phyloP scores from a whole-genome alignment of 257 asterid species.

The Petunia secreta region DNA sequence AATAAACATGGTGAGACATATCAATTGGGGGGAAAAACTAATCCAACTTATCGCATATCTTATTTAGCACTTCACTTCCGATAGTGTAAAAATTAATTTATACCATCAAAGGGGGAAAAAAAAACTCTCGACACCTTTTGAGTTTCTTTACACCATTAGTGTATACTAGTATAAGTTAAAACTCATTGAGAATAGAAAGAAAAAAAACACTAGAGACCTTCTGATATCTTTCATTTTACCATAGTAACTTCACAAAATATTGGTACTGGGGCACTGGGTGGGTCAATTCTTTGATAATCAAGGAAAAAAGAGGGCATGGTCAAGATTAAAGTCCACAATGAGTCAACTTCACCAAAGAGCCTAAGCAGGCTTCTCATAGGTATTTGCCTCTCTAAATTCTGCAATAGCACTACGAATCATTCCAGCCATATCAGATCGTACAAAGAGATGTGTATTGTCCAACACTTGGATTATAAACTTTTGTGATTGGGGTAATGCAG shows the following conservation, averaged over 20 bases:
- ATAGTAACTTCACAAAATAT: not conserved
- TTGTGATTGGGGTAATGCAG: conserved; percentile 65
- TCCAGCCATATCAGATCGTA: conserved; percentile 74
- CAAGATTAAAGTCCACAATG: not conserved
- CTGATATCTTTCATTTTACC: not conserved
- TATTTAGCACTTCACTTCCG: too few species aligned
- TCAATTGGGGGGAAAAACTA: too few species aligned
- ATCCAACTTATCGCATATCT: too few species aligned
- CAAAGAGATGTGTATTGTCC: conserved; percentile 77
- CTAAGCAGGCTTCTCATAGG: conserved; percentile 80
- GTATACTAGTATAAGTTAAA: too few species aligned
- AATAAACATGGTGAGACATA: too few species aligned
- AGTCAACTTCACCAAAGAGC: not conserved
- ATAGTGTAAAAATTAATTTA: too few species aligned
- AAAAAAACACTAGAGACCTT: not conserved
- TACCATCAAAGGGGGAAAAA: too few species aligned
- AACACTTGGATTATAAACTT: conserved; percentile 73
- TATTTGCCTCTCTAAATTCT: conserved; percentile 71
- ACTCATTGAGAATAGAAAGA: too few species aligned
- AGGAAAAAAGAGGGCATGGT: not conserved
- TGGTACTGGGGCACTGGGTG: not conserved
- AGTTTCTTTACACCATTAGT: too few species aligned
- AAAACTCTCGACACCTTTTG: too few species aligned
- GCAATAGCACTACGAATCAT: conserved; percentile 69
- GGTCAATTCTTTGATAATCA: not conserved